A percentile compares a stretch with the other conserved stretches of the same genome.
Evolutionary conservation across 306 rosid species (phyloP).

Genomic region (Fragaria nilgerrensis): DNA sequence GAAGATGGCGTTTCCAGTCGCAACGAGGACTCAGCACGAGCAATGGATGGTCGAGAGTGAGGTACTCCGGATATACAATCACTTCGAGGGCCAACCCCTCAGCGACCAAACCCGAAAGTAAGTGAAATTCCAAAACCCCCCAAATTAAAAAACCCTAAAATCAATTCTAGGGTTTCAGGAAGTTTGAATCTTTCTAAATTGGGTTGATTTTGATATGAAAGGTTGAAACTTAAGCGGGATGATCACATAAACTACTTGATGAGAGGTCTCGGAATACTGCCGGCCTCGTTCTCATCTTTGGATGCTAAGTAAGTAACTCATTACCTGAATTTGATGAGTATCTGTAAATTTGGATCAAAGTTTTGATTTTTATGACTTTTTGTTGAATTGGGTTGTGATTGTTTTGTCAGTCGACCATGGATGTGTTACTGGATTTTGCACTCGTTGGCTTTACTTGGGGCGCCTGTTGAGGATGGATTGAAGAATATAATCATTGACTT

Average conservation of each 20-base stretch:
- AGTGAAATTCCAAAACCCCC: neutral
- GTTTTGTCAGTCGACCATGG: constrained; percentile 84
- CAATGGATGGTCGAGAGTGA: constrained; percentile 59
- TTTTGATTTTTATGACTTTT: neutral
- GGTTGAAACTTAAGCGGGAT: constrained; percentile 81
- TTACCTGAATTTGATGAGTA: neutral
- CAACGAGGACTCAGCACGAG: constrained; percentile 60
- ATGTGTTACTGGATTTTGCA: constrained; percentile 89
- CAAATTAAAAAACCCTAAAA: neutral
- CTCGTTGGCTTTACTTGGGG: constrained; percentile 74
- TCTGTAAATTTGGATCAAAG: neutral
- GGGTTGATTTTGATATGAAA: constrained; percentile 1
- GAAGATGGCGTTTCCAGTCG: constrained; percentile 29
- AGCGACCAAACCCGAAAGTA: constrained; percentile 55
- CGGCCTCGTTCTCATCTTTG: constrained; percentile 58
- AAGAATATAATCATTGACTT: constrained; percentile 52
- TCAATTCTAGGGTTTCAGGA: constrained; percentile 2
- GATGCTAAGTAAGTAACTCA: constrained; percentile 62
- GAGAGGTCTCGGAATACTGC: constrained; percentile 60
- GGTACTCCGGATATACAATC: constrained; percentile 49
- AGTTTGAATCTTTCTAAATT: too few species aligned
- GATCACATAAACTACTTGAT: constrained; percentile 58
- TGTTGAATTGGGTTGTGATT: neutral
- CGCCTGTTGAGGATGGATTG: constrained; percentile 54
- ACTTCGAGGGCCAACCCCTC: constrained; percentile 46